Evolutionary conservation across 345 rosid species (phyloP).

Genomic region (Zanthoxylum bungeanum): DNA sequence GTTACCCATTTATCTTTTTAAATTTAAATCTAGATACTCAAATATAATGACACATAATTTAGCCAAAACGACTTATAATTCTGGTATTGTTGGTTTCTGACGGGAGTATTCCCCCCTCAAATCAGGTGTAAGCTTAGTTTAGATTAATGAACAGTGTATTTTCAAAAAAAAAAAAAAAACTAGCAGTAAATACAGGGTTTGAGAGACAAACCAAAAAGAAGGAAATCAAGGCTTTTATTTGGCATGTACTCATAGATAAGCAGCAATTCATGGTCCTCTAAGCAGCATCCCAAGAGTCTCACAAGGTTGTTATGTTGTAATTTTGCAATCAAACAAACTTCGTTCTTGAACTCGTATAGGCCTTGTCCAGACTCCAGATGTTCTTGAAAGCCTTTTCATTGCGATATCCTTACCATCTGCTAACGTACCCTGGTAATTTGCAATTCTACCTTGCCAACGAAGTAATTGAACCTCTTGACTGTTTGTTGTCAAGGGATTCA

Average conservation of each 20-base stretch:
- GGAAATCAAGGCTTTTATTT: conserved; percentile 25
- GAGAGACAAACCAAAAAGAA: conserved; percentile 24
- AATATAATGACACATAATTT: no score
- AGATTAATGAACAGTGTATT: no score
- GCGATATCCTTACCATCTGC: conserved; percentile 7
- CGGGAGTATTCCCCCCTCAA: no score
- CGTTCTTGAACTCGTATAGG: conserved; percentile 23
- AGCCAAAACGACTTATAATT: no score
- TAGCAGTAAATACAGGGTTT: no score
- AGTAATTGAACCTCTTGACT: conserved; percentile 22
- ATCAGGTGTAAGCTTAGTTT: no score
- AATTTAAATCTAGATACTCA: no score
- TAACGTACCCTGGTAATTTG: neutral
- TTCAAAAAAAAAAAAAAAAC: no score
- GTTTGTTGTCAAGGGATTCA: neutral
- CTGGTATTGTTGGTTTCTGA: no score
- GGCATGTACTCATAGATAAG: conserved; percentile 27
- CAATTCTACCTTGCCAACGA: neutral
- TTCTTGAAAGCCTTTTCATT: conserved; percentile 16
- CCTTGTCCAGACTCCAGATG: conserved; percentile 26
- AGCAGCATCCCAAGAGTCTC: conserved; percentile 24
- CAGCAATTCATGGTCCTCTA: conserved; percentile 17
- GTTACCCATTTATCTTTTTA: no score
- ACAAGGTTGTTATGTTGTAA: conserved; percentile 30
- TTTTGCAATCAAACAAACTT: conserved; percentile 16